Evolutionary conservation across 805 yeast genomes (phyloP).

Genomic region (Phaffomyces thermotolerans): DNA sequence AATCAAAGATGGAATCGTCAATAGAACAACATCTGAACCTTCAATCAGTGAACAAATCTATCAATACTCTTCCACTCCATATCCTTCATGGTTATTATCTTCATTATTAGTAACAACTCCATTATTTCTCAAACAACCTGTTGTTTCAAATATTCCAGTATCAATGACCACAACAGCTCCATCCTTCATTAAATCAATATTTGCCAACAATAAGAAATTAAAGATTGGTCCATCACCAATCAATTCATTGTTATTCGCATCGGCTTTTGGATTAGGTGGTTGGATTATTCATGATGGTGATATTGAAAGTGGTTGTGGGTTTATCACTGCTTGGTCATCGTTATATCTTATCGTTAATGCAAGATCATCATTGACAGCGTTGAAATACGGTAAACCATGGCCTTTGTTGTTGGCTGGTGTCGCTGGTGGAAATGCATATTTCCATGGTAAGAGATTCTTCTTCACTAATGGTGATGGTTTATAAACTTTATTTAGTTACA

Average conservation of each 20-base stretch:
- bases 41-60: slow-evolving; percentile 21
- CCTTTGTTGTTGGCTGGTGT: slow-evolving; percentile 53
- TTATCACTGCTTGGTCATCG: slow-evolving; percentile 73
- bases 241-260: slow-evolving; percentile 49
- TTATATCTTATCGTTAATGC: slow-evolving; percentile 70
- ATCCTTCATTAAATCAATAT: neutral
- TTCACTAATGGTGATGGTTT: slow-evolving; percentile 12
- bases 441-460: slow-evolving; percentile 68
- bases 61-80: slow-evolving; percentile 34
- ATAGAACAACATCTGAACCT: slow-evolving; percentile 8
- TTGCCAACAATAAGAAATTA: slow-evolving; percentile 1
- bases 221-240: slow-evolving; percentile 28
- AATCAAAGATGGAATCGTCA: slow-evolving; percentile 12
- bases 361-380: slow-evolving; percentile 41
- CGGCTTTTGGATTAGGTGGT: slow-evolving; percentile 58
- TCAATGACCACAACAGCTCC: slow-evolving; percentile 3
- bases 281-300: slow-evolving; percentile 76
- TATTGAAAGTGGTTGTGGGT: slow-evolving; percentile 71
- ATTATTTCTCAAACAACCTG: slow-evolving; percentile 26
- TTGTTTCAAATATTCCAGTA: neutral
- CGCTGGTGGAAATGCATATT: slow-evolving; percentile 53
- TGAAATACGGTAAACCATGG: slow-evolving; percentile 51
- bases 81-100: slow-evolving; percentile 38
- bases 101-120: slow-evolving; percentile 33
- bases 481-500: neutral